Evolutionary conservation across 768 basidiomycete species (phyloP), one percentile per base, ranked within the genome.

Genomic region (Hydnum rufescens): DNA sequence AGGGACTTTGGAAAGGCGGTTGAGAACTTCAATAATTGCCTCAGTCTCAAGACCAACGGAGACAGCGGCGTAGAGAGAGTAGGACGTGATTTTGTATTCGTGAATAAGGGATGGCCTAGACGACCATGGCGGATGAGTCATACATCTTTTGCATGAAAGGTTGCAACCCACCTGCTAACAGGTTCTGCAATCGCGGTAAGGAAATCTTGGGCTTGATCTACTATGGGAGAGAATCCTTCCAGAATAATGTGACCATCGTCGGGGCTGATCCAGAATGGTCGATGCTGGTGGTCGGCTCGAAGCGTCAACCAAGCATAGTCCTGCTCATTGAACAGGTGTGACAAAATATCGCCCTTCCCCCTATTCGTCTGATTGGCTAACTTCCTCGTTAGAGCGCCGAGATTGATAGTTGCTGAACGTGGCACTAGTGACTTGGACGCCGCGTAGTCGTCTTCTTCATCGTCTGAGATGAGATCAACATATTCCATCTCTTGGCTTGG

Each of bases 171-270:
- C 90, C 90, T 81, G 73, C 90, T 96, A 61, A 97, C 90, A 59
- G 95, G 95, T 67, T 99, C 95, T 60, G 88, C 87, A 49, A 99
- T 97, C 34, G 95, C 93, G 42, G 93, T 87, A 43, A 99, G 73
- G 61, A 99, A 97, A 63, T 99, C 95, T 65, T 97, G 95, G 3
- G 95, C 95, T 66, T 93, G 89, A 61, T 92, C 89, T 22, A 93
- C 92, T 56, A 97, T 90, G 3, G 95, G 89, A 23, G 88, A 90
- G 65, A 99, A 99, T 0, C 88, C 89, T 66, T 99, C 95, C 31
- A 99, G 77, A 55, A 97, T 97, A 60, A 97, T 96, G 58, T 83
- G 79, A 0, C 81, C 81, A 62, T 88, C 82, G 58, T 86, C 82
- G 4, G 89, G 88, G 58, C 82, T 86, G 57, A 99, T 96, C 92